Base-by-base conservation (phyloP, 2,329 filamentous ascomycete species). In the Exserohilum rostratum region DNA sequence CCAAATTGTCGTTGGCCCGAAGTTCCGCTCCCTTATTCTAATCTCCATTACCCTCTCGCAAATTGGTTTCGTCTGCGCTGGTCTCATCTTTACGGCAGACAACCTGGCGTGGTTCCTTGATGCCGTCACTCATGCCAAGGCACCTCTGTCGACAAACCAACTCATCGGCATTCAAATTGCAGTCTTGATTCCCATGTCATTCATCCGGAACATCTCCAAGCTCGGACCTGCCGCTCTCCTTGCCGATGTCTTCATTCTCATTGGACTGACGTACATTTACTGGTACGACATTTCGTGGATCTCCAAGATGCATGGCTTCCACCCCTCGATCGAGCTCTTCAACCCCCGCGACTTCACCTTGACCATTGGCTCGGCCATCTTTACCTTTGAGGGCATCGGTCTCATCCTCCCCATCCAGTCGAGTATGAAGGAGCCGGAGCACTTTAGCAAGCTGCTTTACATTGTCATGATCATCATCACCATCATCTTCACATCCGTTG, bases 301-400 rank as follows among this genome's bases (percentile, higher is more conserved):
- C 13, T 78, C 81, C 0, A 69, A 74, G 5, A 72, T 68, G 64
- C 71, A 81, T 17, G 87, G 88, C 49, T 78, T 88, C 48, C 81
- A 85, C 57, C 77, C 81, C 0, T 83, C 82, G 0, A 86, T 91
- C n/a, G 77, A 80, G 46, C 78, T 89, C 12, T 90, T 91, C 80
- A 91, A 91, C 72, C 85, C 88, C 0, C 77, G 80, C 22, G 80
- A 84, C 51, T 91, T 87, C 69, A 88, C 89, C 0, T 78, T 91
- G 49, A 91, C 88, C 22, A 83, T 91, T 43, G 89, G 89, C 47
- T 85, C 87, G 2, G 85, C 87, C 33, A 90, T 91, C 67, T 91
- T 91, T 76, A 90, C 89, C 0, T 91, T 90, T 63, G 89, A 91
- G 70, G 89, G 89, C 43, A 91, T 91, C 42, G 89, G 89, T 1